Percentiles rank a stretch among this genome's conserved stretches.
Conservation (phyloP, 257 asterid genomes). For the Ballota nigra region DNA sequence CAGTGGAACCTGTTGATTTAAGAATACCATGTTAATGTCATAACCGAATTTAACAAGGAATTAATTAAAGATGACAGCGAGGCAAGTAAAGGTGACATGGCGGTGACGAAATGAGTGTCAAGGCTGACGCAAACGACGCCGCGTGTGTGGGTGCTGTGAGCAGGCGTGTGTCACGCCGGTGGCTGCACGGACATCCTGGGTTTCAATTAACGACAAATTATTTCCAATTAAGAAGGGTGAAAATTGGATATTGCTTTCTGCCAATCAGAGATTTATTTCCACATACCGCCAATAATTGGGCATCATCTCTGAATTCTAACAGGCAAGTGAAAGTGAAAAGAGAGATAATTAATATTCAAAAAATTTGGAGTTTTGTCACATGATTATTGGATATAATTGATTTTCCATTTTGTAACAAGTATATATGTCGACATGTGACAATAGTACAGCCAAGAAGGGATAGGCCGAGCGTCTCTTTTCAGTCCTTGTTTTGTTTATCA, state of each 20-base stretch:
- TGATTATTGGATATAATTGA: background rate
- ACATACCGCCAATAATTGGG: background rate
- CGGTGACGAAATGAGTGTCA: background rate
- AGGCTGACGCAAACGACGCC: background rate
- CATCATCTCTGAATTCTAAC: background rate
- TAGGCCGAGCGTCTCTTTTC: background rate
- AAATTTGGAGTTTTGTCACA: constrained; percentile 1
- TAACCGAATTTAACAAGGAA: constrained; percentile 9
- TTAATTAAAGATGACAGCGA: background rate
- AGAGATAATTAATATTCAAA: background rate
- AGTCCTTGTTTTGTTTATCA: background rate
- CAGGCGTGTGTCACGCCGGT: constrained; percentile 36
- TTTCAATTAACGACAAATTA: constrained; percentile 19
- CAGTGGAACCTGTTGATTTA: background rate
- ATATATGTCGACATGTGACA: constrained; percentile 19
- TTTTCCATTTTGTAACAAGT: background rate
- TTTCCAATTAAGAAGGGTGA: background rate
- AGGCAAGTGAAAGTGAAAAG: background rate
- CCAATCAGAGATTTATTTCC: background rate
- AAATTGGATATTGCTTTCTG: background rate
- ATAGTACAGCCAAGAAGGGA: background rate
- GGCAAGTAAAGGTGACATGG: background rate
- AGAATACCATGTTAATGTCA: background rate
- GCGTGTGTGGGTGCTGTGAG: constrained; percentile 21
- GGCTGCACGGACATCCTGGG: background rate